These are phyloP conservation scores for Hortaea werneckii DNA, from an alignment of 2,329 filamentous ascomycete species.

Conservation along the genomic window DNA sequence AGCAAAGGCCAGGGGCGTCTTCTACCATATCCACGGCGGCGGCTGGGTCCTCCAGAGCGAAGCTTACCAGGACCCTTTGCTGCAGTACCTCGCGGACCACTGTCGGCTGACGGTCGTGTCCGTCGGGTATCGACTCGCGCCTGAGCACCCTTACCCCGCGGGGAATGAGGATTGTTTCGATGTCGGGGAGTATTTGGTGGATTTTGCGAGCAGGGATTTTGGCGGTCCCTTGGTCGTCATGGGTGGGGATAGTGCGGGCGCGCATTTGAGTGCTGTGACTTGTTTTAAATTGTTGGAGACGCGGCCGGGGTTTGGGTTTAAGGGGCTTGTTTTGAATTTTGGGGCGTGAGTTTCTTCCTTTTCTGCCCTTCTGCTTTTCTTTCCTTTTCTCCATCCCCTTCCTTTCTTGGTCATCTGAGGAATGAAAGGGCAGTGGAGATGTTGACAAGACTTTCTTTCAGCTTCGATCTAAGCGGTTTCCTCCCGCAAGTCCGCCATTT, in stretches of 20 bases:
- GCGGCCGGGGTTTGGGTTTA: slow-evolving; percentile 32
- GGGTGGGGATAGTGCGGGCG: slow-evolving; percentile 44
- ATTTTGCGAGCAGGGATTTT: slow-evolving; percentile 34
- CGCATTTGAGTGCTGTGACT: slow-evolving; percentile 39
- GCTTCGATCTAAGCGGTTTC: slow-evolving; percentile 38
- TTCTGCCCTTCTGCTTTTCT: background rate
- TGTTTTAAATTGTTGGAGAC: slow-evolving; percentile 37
- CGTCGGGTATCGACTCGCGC: slow-evolving; percentile 50
- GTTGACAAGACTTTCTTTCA: background rate
- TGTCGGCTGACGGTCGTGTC: slow-evolving; percentile 42
- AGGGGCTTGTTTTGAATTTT: slow-evolving; percentile 44
- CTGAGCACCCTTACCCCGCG: slow-evolving; percentile 48
- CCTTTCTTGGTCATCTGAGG: no score
- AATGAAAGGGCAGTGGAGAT: no score
- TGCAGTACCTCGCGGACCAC: slow-evolving; percentile 42
- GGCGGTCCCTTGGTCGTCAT: slow-evolving; percentile 33
- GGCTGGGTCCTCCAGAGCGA: slow-evolving; percentile 37
- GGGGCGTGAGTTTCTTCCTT: slow-evolving; percentile 28
- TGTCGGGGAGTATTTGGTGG: slow-evolving; percentile 43
- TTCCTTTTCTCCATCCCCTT: no score
- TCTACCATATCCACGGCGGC: slow-evolving; percentile 47
- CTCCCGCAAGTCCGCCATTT: slow-evolving; percentile 34
- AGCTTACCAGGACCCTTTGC: slow-evolving; percentile 35
- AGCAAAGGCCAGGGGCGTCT: slow-evolving; percentile 5
- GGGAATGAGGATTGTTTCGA: slow-evolving; percentile 49